Evolutionary conservation across 192 early-diverging fungal species (phyloP), one percentile per base, ranked within the genome.

Genomic region (Spinellus fusiger): DNA sequence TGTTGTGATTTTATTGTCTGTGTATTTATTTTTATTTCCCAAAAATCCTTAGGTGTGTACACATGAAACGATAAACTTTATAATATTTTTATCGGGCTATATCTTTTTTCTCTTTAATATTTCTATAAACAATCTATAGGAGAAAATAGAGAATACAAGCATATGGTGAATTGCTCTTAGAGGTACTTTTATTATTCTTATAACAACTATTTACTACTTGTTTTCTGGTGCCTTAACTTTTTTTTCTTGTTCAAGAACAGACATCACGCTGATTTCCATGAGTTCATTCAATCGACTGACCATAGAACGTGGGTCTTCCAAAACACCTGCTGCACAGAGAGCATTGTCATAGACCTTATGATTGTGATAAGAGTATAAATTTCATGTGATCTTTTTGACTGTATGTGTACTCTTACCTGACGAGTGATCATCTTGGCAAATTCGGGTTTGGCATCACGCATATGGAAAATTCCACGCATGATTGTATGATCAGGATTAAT

Each of bases 281-380:
- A 81, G 70, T 0, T 61, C 70, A 65, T 91, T 91, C 34, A 91
- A 73, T 20, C 86, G 81, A 69, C 81, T 86, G 40, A 89, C 68
- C 86, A 91, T 91, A 3, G 83, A 79, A 34, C 87, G 75, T 22
- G 89, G 89, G 48, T 91, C 88, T 49, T 88, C 86, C 66, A 91
- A 58, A 23, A 89, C 82, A 60, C 86, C 89, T 0, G 89, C 89
- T 9, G 88, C 84, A 70, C 87, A 84, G 13, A 88, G 66, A 3
- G 89, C 89, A 55, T 91, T 91, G 67, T 91, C 87, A 40, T 81
- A 81, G 15, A 81, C 68, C 70, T 73, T 67, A 35, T 3, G 8
- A 56, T 3, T 44, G 40, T 5, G 10, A 29, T 34, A 49, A 52
- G 47, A 34, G 56, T 20, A 59, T 4, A 15, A 16, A 3, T 31